Base-by-base conservation (phyloP, 805 yeast genomes). In the Saccharomycopsis sp. region DNA sequence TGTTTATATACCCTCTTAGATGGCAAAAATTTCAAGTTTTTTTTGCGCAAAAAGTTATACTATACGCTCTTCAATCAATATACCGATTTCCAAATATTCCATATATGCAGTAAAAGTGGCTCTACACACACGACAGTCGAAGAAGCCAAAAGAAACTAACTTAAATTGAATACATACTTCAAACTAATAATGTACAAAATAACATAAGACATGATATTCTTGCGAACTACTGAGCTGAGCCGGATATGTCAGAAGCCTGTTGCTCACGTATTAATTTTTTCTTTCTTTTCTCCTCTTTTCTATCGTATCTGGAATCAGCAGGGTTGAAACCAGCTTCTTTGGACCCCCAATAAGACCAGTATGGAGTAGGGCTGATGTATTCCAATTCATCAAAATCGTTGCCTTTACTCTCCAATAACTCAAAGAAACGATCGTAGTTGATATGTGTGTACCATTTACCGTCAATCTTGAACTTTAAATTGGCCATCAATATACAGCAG, bases 281-380 rank as follows among this genome's bases (percentile, higher is more conserved):
- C 71, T 72, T 82, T 66, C 73, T 64, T 72, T 79, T 76, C 65
- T 82, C 85, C 46, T 84, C 85, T 66, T 84, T 84, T 64, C 89
- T 76, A 64, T 79, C 82, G 63, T 73, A 84, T 66, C 85, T 79
- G 0, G 83, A 81, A 70, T 91, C 97, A 2, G 78, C 89, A 2
- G 97, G 97, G 64, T 86, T 89, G 74, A 91, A 91, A 0, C 97
- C 97, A 16, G 89, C 96, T 64, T 84, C 81, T 14, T 80, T 79
- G 21, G 91, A 82, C 1, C 96, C 97, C 81, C 89, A 91, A 59
- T 84, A 78, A 0, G 97, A 97, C 96, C 96, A 91, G 34, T 78
- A 81, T 0, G 97, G 97, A 0, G 97, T 91, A 64, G 83, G 84
- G 15, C 83, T 76, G 29, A 86, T 75, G 68, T 91, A 91, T 65